These are phyloP conservation scores for Catunica adiposa DNA, from an alignment of 2,329 filamentous ascomycete species.

Conservation along the genomic window DNA sequence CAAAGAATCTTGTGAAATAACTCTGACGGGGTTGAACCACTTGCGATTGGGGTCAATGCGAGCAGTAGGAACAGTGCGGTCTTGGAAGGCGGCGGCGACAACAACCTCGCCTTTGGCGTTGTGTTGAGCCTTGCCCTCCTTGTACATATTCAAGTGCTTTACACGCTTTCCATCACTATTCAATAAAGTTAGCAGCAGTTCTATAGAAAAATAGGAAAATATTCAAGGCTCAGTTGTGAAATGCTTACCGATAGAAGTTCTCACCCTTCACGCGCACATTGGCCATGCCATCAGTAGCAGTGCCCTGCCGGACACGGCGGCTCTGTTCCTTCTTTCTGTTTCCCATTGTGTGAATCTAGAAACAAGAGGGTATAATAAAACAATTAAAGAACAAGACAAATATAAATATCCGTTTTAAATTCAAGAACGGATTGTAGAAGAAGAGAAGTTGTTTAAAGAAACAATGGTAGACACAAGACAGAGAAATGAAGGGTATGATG, in stretches of 20 bases:
- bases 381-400: slow-evolving; percentile 15
- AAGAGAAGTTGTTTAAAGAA: neutral
- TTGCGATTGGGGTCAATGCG: slow-evolving; percentile 90
- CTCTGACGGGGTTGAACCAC: slow-evolving; percentile 89
- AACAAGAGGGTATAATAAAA: slow-evolving; percentile 12
- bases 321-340: slow-evolving; percentile 79
- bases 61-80: slow-evolving; percentile 62
- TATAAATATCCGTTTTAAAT: neutral
- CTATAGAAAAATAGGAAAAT: too few relatives aligned
- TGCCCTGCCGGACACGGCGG: slow-evolving; percentile 72
- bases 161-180: slow-evolving; percentile 60
- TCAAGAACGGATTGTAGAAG: neutral
- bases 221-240: too few relatives aligned
- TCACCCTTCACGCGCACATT: slow-evolving; percentile 93
- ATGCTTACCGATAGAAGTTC: slow-evolving; percentile 76
- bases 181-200: neutral
- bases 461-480: neutral
- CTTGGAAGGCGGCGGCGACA: slow-evolving; percentile 71
- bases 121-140: slow-evolving; percentile 66
- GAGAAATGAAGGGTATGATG: slow-evolving; percentile 3
- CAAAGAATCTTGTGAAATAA: slow-evolving; percentile 77
- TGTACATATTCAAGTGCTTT: slow-evolving; percentile 78
- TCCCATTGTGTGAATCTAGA: slow-evolving; percentile 44
- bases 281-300: slow-evolving; percentile 67
- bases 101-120: slow-evolving; percentile 74